These are phyloP conservation scores for Diversispora epigaea DNA, from an alignment of 192 early-diverging fungal species.

Conservation along the genomic window DNA sequence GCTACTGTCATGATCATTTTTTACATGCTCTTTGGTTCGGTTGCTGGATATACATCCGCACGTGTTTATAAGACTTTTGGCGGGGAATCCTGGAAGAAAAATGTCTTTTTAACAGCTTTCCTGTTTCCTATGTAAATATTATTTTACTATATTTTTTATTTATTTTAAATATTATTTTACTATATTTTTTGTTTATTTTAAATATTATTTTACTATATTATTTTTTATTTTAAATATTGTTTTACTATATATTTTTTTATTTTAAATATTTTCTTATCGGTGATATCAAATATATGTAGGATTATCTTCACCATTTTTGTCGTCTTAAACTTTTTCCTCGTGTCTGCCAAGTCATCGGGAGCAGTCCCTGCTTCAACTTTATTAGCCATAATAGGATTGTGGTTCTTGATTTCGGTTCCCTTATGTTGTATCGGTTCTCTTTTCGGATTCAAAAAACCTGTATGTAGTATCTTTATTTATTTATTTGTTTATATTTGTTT, in stretches of 20 bases:
- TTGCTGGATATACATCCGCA: slow-evolving; percentile 89
- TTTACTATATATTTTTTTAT: neutral
- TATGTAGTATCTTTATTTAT: neutral
- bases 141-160: neutral
- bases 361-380: slow-evolving; percentile 89
- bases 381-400: slow-evolving; percentile 77
- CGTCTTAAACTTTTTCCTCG: slow-evolving; percentile 83
- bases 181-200: neutral
- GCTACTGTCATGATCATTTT: slow-evolving; percentile 90
- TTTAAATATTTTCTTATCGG: neutral
- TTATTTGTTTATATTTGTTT: neutral
- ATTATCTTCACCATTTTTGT: slow-evolving; percentile 61
- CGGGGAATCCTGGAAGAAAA: slow-evolving; percentile 83
- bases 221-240: no score
- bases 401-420: slow-evolving; percentile 80
- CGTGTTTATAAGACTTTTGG: slow-evolving; percentile 92
- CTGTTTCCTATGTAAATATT: slow-evolving; percentile 74
- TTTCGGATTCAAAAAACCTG: slow-evolving; percentile 64
- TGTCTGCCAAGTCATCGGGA: slow-evolving; percentile 75
- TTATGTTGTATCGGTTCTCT: slow-evolving; percentile 78
- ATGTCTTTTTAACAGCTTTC: slow-evolving; percentile 77
- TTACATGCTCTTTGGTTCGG: slow-evolving; percentile 83
- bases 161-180: neutral
- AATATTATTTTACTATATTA: neutral
- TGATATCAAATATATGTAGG: slow-evolving; percentile 26